These are phyloP conservation scores for Neocucurbitaria cava DNA, from an alignment of 2,329 filamentous ascomycete genomes.

Conservation along the genomic window DNA sequence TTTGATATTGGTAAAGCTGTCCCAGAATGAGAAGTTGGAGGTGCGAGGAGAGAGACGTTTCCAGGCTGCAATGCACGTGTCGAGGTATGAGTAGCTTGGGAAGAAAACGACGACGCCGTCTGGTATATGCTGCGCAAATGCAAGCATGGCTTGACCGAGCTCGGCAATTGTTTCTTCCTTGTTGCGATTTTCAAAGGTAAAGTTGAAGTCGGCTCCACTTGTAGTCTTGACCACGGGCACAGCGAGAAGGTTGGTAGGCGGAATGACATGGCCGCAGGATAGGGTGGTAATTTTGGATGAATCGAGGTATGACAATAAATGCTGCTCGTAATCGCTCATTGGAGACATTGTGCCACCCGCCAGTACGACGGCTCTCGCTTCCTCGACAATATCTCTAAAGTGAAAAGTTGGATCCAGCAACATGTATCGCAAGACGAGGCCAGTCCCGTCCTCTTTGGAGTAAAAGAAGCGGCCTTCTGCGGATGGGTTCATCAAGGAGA, in stretches of 20 bases:
- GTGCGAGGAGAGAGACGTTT: constrained; percentile 29
- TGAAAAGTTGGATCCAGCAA: constrained; percentile 90
- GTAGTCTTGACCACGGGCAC: constrained; percentile 68
- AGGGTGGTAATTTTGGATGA: constrained; percentile 73
- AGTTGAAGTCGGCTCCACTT: constrained; percentile 71
- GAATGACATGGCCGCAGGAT: constrained; percentile 95
- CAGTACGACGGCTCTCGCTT: constrained; percentile 84
- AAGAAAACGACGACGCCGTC: constrained; percentile 96
- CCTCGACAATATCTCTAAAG: constrained; percentile 85
- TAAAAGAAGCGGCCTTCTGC: constrained; percentile 69
- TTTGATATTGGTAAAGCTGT: constrained; percentile 66
- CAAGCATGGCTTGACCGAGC: constrained; percentile 75
- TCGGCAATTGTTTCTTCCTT: constrained; percentile 73
- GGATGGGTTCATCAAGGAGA: constrained; percentile 85
- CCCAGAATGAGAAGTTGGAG: constrained; percentile 54
- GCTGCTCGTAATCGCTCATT: constrained; percentile 85
- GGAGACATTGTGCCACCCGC: constrained; percentile 98
- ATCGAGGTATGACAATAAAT: constrained; percentile 80
- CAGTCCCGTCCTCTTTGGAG: constrained; percentile 54
- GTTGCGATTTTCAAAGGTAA: constrained; percentile 81
- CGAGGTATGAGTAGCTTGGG: constrained; percentile 90
- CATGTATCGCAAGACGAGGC: constrained; percentile 78
- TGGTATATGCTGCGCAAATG: constrained; percentile 75
- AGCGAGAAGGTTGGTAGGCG: constrained; percentile 78
- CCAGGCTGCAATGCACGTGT: constrained; percentile 66